Conservation (phyloP, 2,329 filamentous ascomycete genomes). For the Beauveria asiatica region DNA sequence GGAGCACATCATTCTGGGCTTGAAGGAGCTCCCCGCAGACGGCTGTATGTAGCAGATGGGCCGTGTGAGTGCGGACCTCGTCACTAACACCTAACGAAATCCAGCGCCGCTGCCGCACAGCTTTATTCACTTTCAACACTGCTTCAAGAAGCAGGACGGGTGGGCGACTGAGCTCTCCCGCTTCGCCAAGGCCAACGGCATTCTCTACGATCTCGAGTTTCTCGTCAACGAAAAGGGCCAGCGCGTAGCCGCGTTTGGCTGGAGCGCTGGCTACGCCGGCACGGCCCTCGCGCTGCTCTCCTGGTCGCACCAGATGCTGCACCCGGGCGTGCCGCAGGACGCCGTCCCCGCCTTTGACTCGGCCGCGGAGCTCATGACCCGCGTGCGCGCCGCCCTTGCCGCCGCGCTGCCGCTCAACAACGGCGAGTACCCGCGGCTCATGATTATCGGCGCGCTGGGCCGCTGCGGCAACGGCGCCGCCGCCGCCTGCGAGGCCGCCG, state of each 20-base stretch:
- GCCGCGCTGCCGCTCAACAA: constrained; percentile 56
- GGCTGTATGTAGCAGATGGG: constrained; percentile 37
- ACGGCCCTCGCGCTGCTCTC: constrained; percentile 67
- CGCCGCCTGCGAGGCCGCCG: constrained; percentile 66
- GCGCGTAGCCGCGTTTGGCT: constrained; percentile 64
- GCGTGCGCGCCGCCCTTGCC: constrained; percentile 59
- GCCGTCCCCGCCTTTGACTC: constrained; percentile 7
- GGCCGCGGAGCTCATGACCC: constrained; percentile 19
- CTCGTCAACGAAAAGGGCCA: constrained; percentile 64
- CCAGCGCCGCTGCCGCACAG: constrained; percentile 52
- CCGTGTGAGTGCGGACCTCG: not conserved
- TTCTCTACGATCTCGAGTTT: constrained; percentile 81
- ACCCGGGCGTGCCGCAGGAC: constrained; percentile 54
- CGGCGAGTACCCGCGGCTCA: constrained; percentile 60
- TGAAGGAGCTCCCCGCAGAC: constrained; percentile 72
- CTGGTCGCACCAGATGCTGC: constrained; percentile 74
- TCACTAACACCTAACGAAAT: not conserved
- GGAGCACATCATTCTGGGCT: constrained; percentile 63
- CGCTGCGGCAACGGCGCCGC: constrained; percentile 81
- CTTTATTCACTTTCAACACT: constrained; percentile 62
- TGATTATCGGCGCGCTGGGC: constrained; percentile 79
- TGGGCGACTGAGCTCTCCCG: constrained; percentile 72
- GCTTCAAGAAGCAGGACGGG: constrained; percentile 63
- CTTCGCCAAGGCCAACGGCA: constrained; percentile 42
- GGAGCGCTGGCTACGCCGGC: constrained; percentile 68